Evolutionary conservation across 768 basidiomycete genomes (phyloP).

Genomic region (Lentinula guzmanii): DNA sequence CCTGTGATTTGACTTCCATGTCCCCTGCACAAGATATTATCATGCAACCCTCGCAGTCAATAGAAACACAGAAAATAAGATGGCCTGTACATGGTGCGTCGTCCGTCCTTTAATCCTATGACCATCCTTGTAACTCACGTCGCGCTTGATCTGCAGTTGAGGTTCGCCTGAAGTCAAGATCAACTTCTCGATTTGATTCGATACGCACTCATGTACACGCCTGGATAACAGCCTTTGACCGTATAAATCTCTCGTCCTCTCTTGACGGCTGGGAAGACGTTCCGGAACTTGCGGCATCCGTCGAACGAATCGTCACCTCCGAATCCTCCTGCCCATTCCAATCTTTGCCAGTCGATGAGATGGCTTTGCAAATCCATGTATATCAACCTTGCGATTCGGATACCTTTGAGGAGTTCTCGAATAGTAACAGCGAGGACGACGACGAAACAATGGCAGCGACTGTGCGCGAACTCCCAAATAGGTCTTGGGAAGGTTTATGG

Average conservation of each 20-base stretch:
- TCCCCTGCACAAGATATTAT: slow-evolving; percentile 16
- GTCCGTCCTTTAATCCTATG: not conserved
- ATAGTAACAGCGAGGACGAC: slow-evolving; percentile 57
- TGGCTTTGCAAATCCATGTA: slow-evolving; percentile 75
- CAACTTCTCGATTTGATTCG: slow-evolving; percentile 71
- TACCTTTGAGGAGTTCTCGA: slow-evolving; percentile 68
- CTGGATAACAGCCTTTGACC: slow-evolving; percentile 52
- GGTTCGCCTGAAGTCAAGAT: slow-evolving; percentile 64
- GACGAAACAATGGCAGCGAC: slow-evolving; percentile 83
- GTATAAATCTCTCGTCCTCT: slow-evolving; percentile 63
- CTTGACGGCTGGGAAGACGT: slow-evolving; percentile 79
- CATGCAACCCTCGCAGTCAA: slow-evolving; percentile 16
- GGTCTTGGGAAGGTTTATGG: slow-evolving; percentile 89
- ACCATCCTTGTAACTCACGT: not conserved
- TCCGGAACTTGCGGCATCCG: slow-evolving; percentile 61
- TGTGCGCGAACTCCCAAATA: slow-evolving; percentile 82
- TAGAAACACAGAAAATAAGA: slow-evolving; percentile 13
- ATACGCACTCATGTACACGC: slow-evolving; percentile 59
- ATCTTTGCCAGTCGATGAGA: slow-evolving; percentile 49
- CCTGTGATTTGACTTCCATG: not conserved
- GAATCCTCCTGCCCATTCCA: slow-evolving; percentile 60
- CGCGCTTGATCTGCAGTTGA: slow-evolving; percentile 52
- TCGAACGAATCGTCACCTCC: slow-evolving; percentile 71
- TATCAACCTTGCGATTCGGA: slow-evolving; percentile 76
- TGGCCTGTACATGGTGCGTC: slow-evolving; percentile 66